Conservation (phyloP, 1,284 basidiomycete species). For the Ceratobasidium sp. region DNA sequence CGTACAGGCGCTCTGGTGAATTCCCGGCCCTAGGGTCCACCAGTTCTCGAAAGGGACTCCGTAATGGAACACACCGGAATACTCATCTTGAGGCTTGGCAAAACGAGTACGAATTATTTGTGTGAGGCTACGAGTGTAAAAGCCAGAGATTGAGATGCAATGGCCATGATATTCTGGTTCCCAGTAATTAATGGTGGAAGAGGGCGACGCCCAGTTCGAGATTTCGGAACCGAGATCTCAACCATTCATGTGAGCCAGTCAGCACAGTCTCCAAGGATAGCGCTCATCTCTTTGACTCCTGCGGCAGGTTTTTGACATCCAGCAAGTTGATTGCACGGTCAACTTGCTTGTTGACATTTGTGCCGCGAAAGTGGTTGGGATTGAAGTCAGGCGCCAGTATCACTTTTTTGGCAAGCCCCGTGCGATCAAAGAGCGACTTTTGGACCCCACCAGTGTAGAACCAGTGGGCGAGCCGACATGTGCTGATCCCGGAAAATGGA, state of each 20-base stretch:
- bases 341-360: background rate
- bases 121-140: too few relatives aligned
- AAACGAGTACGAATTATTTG: background rate
- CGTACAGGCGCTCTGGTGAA: conserved; percentile 49
- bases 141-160: too few relatives aligned
- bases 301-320: background rate
- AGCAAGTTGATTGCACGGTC: conserved; percentile 51
- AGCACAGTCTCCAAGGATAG: too few relatives aligned
- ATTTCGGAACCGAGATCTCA: too few relatives aligned
- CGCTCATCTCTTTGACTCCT: background rate
- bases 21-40: background rate
- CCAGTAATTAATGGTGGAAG: too few relatives aligned
- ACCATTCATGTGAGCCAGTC: too few relatives aligned
- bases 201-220: too few relatives aligned
- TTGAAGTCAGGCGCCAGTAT: background rate
- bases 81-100: background rate
- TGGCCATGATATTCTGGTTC: too few relatives aligned
- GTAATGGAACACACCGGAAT: background rate
- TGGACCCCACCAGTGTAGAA: background rate
- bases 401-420: background rate
- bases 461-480: conserved; percentile 13
- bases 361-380: background rate
- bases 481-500: conserved; percentile 10
- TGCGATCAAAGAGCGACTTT: background rate
- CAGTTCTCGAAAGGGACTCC: background rate